Percentiles rank a stretch among this genome's conserved stretches.
phyloP scores from a whole-genome alignment of 2,329 filamentous ascomycete species.

The Penicillium psychrosexuale region DNA sequence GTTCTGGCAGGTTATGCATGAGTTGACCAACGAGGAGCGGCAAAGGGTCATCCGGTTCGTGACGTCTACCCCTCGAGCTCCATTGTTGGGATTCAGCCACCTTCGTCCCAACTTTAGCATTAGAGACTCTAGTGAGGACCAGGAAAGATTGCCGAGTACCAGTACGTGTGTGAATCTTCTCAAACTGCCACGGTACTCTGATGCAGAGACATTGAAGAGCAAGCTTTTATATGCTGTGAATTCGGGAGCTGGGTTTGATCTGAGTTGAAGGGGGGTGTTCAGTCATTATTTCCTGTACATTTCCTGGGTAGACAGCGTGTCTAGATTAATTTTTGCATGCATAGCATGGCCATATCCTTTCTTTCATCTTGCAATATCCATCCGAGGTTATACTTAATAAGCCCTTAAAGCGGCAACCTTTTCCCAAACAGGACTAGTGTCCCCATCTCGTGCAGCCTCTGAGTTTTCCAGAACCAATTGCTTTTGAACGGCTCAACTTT shows the following conservation, averaged over 20 bases:
- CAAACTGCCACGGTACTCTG: constrained; percentile 81
- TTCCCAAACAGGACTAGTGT: constrained; percentile 25
- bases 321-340: constrained; percentile 15
- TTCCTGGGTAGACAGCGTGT: background rate
- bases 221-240: constrained; percentile 89
- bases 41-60: constrained; percentile 92
- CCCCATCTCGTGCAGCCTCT: constrained; percentile 24
- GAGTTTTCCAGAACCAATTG: constrained; percentile 34
- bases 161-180: constrained; percentile 95
- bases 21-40: constrained; percentile 71
- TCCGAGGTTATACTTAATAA: constrained; percentile 9
- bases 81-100: constrained; percentile 82
- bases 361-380: background rate
- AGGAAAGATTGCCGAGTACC: constrained; percentile 79
- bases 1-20: constrained; percentile 87
- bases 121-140: constrained; percentile 72
- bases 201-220: constrained; percentile 62
- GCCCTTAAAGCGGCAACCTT: constrained; percentile 19
- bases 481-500: constrained; percentile 26
- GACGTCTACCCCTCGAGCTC: constrained; percentile 86
- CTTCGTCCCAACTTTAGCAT: constrained; percentile 86
- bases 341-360: constrained; percentile 31
- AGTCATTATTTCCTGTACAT: constrained; percentile 1
- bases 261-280: constrained; percentile 40
- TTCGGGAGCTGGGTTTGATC: constrained; percentile 87